These are phyloP conservation scores for Botrytis galanthina DNA, from an alignment of 2,329 filamentous ascomycete genomes.

Conservation along the genomic window DNA sequence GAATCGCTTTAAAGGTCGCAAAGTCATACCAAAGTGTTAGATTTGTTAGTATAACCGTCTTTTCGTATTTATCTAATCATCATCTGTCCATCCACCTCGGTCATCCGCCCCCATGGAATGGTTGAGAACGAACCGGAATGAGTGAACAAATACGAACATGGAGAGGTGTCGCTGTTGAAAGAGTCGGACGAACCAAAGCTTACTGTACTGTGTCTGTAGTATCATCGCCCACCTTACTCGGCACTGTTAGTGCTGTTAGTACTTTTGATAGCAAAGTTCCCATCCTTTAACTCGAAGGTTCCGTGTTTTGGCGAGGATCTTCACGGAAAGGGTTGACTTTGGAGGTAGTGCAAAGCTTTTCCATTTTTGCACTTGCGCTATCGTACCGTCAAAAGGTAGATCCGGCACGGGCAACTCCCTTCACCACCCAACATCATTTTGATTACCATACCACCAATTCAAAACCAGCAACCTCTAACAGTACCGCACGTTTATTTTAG, in stretches of 20 bases:
- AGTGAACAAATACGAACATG: background rate
- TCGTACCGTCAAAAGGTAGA: constrained; percentile 6
- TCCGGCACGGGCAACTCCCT: background rate
- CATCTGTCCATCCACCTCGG: background rate
- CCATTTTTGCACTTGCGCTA: constrained; percentile 1
- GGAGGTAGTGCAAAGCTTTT: constrained; percentile 4
- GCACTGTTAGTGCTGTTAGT: background rate
- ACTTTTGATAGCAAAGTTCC: constrained; percentile 3
- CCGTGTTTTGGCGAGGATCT: constrained; percentile 14
- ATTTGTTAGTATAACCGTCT: constrained; percentile 8
- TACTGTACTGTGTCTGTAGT: constrained; percentile 4
- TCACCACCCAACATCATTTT: background rate
- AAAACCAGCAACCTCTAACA: background rate
- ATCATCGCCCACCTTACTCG: constrained; percentile 1
- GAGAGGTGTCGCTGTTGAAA: background rate
- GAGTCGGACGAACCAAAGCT: constrained; percentile 11
- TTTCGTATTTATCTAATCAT: background rate
- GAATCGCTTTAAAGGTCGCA: background rate
- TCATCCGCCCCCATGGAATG: background rate
- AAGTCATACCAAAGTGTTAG: constrained; percentile 12
- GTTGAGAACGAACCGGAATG: background rate
- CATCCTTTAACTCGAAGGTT: background rate
- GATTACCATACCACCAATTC: background rate
- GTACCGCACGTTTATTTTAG: background rate
- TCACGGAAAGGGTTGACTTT: constrained; percentile 10